phyloP scores from a whole-genome alignment of 257 asterid genomes.

The Ballota nigra region DNA sequence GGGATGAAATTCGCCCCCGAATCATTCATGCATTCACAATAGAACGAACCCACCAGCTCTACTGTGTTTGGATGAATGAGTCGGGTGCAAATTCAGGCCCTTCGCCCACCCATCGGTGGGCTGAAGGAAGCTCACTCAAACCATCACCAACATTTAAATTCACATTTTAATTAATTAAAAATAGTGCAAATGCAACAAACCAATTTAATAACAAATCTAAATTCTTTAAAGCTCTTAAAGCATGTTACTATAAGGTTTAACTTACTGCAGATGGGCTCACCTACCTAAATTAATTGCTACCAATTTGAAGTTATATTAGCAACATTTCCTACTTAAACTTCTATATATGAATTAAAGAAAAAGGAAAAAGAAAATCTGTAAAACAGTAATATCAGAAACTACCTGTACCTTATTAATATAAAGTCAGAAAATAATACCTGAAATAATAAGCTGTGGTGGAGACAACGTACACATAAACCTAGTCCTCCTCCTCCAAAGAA shows the following conservation, averaged over 20 bases:
- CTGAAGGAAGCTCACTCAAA: slow-evolving; percentile 57
- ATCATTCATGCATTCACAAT: slow-evolving; percentile 74
- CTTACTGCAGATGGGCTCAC: background rate
- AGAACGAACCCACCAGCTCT: slow-evolving; percentile 16
- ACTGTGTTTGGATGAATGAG: slow-evolving; percentile 72
- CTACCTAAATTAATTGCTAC: background rate
- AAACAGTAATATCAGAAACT: background rate
- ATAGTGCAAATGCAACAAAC: no score
- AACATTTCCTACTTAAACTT: background rate
- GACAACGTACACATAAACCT: slow-evolving; percentile 20
- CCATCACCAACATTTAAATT: background rate
- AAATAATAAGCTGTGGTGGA: background rate
- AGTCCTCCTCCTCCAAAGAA: background rate
- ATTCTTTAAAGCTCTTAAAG: no score
- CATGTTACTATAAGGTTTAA: no score
- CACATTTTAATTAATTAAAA: no score
- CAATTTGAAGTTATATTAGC: no score
- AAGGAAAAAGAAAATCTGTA: background rate
- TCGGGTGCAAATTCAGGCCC: slow-evolving; percentile 77
- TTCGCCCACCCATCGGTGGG: slow-evolving; percentile 55
- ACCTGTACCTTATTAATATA: background rate
- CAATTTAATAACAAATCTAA: no score
- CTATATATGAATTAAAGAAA: background rate
- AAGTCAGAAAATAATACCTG: background rate
- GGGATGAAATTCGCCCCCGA: slow-evolving; percentile 71